Base-by-base conservation (phyloP, 257 asterid species). In the Dorcoceras hygrometricum region DNA sequence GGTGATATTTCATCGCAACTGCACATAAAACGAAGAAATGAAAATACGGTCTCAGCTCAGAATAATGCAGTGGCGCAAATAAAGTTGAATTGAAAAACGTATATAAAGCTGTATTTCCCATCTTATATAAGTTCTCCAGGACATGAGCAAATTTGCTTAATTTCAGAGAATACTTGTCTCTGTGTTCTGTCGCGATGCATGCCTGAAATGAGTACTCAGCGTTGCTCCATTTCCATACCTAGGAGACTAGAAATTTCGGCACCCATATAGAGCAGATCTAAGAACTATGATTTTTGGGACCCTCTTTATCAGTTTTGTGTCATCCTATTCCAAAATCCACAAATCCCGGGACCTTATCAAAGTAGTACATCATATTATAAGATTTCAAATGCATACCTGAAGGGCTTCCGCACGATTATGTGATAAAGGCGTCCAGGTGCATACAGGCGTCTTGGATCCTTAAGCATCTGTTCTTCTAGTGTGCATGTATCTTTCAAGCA, bases 371-470 rank as follows among this genome's bases (percentile, higher is more conserved):
- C 34, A 36, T 26, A 5, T 11, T 12, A 6, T 31, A 64, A 50
- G 24, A 25, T 25, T 20, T 9, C 4, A 20, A 8, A 19, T 23
- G 51, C 46, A 57, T 83, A 88, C 99, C 97, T 88, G 95, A 94
- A 90, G 77, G 95, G 95, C 73, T 88, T 90, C 75, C 99, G 76
- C 51, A 84, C 95, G 39, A 94, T 81, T 72, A 94, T 84, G 83
- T 94, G 99, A 69, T 94, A 90, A 62, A 94, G 99, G 10, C 99
- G 97, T 69, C 99, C 99, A 24, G 99, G 96, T 29, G 97, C 99
- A 72, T 94, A 94, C 53, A 94, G 82, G 51, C 99, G 92, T 77
- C 97, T 88, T 12, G 99, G 95, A 77, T 94, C 99, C 78, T 85
- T 82, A 57, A 94, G 89, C 97, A 82, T 90, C 83, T 88, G 88